A percentile compares a stretch with the other conserved stretches of the same genome.
Conservation (phyloP, 1,284 basidiomycete species). For the Dichomitus squalens region DNA sequence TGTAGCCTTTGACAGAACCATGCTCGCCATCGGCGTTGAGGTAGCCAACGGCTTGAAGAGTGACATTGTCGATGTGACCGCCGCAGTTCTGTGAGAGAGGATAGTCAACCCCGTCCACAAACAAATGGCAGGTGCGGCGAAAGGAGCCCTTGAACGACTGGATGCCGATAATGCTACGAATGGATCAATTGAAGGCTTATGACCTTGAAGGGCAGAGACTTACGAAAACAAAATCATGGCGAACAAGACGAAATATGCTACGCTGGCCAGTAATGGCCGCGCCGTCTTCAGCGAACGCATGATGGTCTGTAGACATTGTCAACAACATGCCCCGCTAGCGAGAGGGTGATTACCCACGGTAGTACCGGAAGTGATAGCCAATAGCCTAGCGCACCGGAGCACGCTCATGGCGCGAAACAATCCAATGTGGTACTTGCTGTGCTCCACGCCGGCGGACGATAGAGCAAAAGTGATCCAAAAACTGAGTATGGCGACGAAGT, state of each 20-base stretch:
- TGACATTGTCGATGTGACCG: conserved; percentile 68
- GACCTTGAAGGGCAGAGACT: conserved; percentile 30
- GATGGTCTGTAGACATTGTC: conserved; percentile 67
- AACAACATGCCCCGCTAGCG: not conserved
- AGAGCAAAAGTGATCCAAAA: conserved; percentile 86
- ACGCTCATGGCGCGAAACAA: conserved; percentile 92
- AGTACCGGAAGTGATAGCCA: conserved; percentile 92
- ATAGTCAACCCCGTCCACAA: conserved; percentile 34
- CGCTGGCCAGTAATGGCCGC: conserved; percentile 84
- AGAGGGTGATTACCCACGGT: conserved; percentile 53
- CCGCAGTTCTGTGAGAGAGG: conserved; percentile 72
- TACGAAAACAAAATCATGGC: conserved; percentile 89
- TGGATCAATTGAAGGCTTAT: not conserved
- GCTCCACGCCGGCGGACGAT: conserved; percentile 68
- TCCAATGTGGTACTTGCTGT: conserved; percentile 72
- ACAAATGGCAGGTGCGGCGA: conserved; percentile 63
- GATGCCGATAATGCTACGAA: conserved; percentile 79
- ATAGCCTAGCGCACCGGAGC: conserved; percentile 79
- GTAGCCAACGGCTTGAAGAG: conserved; percentile 51
- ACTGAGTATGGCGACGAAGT: conserved; percentile 80
- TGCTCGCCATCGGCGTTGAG: conserved; percentile 41
- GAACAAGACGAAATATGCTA: conserved; percentile 91
- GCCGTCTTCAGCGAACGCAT: conserved; percentile 93
- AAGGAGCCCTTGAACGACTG: conserved; percentile 89
- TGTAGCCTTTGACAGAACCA: conserved; percentile 64